Evolutionary conservation across 192 early-diverging fungal species (phyloP).

Genomic region (Pilobolus umbonatus): DNA sequence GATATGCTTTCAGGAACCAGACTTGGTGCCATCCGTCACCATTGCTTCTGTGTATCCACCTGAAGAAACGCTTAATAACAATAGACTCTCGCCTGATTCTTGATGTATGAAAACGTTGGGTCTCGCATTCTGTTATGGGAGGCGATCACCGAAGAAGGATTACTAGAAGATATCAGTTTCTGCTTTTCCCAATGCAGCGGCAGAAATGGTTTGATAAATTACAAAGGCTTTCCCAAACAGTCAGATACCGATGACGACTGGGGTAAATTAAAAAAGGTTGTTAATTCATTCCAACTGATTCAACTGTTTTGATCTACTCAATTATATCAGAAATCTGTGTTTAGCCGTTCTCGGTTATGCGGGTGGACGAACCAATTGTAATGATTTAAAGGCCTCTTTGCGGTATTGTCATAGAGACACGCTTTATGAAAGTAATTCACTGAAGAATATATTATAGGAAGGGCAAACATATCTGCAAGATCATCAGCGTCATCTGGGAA

Average conservation of each 20-base stretch:
- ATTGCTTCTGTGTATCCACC: too few species aligned
- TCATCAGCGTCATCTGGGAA: too few species aligned
- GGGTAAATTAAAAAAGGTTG: not conserved
- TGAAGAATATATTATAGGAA: too few species aligned
- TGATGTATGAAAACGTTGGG: constrained; percentile 14
- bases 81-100: too few species aligned
- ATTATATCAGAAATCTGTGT: too few species aligned
- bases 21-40: too few species aligned
- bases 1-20: too few species aligned
- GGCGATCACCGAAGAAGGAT: constrained; percentile 15
- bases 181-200: constrained; percentile 6
- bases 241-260: not conserved
- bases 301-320: constrained; percentile 10
- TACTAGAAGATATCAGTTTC: constrained; percentile 4
- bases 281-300: not conserved
- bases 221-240: constrained; percentile 11
- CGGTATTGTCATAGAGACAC: constrained; percentile 2
- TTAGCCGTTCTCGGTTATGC: constrained; percentile 7
- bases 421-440: constrained; percentile 3
- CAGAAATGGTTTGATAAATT: constrained; percentile 15
- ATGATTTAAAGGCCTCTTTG: not conserved
- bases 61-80: too few species aligned
- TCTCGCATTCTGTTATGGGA: constrained; percentile 17
- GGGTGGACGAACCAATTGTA: not conserved
- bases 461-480: too few species aligned